A percentile compares a stretch with the other conserved stretches of the same genome.
Conservation (phyloP, 768 basidiomycete species). For the Auricularia sp. region DNA sequence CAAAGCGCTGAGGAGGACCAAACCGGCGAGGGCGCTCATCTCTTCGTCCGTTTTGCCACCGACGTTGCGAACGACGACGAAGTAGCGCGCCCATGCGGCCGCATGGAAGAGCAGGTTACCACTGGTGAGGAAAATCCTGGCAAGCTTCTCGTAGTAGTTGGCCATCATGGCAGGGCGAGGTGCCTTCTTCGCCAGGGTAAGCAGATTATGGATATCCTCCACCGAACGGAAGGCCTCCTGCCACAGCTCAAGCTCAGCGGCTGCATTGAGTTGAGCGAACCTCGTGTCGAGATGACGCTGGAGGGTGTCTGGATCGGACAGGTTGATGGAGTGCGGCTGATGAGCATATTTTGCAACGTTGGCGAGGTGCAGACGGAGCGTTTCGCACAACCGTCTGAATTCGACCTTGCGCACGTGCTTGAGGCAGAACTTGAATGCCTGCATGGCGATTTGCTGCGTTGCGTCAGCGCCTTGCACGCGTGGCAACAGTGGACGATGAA, state of each 20-base stretch:
- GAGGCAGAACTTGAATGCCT: conserved; percentile 95
- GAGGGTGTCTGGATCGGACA: conserved; percentile 88
- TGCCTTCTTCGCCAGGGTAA: conserved; percentile 87
- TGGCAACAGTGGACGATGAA: background rate
- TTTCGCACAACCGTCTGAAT: conserved; percentile 94
- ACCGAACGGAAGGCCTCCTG: conserved; percentile 98
- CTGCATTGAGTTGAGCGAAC: conserved; percentile 91
- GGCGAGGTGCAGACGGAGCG: conserved; percentile 84
- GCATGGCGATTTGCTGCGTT: conserved; percentile 80
- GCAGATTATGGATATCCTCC: conserved; percentile 93
- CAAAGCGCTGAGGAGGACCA: conserved; percentile 85
- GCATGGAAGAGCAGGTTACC: conserved; percentile 94
- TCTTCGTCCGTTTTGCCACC: conserved; percentile 73
- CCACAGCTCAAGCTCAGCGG: conserved; percentile 97
- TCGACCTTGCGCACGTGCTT: conserved; percentile 91
- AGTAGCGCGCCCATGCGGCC: conserved; percentile 87
- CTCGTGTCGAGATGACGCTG: conserved; percentile 94
- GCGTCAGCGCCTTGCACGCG: background rate
- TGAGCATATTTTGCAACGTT: conserved; percentile 94
- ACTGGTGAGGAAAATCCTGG: conserved; percentile 91
- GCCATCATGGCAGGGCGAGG: conserved; percentile 96
- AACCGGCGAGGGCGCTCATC: conserved; percentile 69
- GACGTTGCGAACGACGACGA: conserved; percentile 57
- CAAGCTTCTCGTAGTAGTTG: conserved; percentile 96
- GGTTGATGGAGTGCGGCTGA: conserved; percentile 89